phyloP scores from a whole-genome alignment of 768 basidiomycete species.

The Sporobolomyces phaffii region DNA sequence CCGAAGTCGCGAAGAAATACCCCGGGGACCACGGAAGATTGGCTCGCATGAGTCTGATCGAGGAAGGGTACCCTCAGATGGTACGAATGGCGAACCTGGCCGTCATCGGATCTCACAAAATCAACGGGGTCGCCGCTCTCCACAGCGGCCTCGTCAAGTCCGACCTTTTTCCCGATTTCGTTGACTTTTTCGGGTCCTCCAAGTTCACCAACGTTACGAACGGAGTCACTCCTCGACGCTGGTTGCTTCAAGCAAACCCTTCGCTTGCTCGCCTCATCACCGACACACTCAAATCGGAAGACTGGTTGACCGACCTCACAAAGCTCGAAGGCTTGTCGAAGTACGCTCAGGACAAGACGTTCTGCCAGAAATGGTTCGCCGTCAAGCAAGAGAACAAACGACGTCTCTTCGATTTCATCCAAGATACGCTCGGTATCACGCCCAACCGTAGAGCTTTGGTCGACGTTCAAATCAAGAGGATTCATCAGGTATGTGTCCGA shows the following conservation, averaged over 20 bases:
- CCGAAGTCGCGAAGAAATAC: slow-evolving; percentile 81
- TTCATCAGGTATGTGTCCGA: too few relatives aligned
- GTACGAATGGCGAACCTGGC: slow-evolving; percentile 85
- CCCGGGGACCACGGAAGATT: slow-evolving; percentile 70
- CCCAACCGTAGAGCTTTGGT: slow-evolving; percentile 69
- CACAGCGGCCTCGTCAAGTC: slow-evolving; percentile 76
- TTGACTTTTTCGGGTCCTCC: slow-evolving; percentile 74
- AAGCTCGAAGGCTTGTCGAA: slow-evolving; percentile 72
- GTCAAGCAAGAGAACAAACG: slow-evolving; percentile 70
- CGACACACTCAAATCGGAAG: slow-evolving; percentile 65
- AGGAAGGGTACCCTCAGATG: slow-evolving; percentile 49
- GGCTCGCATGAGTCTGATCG: slow-evolving; percentile 81
- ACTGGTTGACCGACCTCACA: slow-evolving; percentile 78
- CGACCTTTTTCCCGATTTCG: slow-evolving; percentile 54
- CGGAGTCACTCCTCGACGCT: slow-evolving; percentile 77
- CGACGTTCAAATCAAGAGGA: slow-evolving; percentile 68
- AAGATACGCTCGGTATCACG: slow-evolving; percentile 62
- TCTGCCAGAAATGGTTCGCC: slow-evolving; percentile 64
- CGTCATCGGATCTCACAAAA: slow-evolving; percentile 73
- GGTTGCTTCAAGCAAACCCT: slow-evolving; percentile 87
- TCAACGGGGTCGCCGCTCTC: slow-evolving; percentile 95
- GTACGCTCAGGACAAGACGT: slow-evolving; percentile 63
- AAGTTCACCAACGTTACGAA: slow-evolving; percentile 83
- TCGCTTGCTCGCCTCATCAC: slow-evolving; percentile 77
- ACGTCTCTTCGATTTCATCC: slow-evolving; percentile 68